phyloP scores from a whole-genome alignment of 371 early-diverging fungal genomes.

The Catenaria anguillulae region DNA sequence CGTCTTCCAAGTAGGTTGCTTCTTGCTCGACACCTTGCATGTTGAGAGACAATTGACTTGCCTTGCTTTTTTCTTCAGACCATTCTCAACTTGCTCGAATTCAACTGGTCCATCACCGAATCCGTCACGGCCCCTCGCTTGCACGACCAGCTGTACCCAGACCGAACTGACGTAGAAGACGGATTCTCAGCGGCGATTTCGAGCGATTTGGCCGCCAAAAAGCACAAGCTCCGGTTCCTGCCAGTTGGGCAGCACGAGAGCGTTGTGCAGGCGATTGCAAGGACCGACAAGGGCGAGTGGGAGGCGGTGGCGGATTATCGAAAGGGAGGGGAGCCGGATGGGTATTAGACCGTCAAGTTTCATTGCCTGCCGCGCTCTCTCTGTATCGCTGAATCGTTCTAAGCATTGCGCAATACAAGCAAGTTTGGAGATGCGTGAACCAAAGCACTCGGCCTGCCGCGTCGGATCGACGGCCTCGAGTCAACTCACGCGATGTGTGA shows the following conservation, averaged over 20 bases:
- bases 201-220: background rate
- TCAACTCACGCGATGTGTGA: too few species aligned
- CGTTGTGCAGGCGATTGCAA: background rate
- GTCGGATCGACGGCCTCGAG: too few species aligned
- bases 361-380: too few species aligned
- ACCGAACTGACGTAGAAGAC: constrained; percentile 19
- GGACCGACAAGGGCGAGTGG: background rate
- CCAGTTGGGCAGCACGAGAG: background rate
- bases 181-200: background rate
- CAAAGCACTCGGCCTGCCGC: too few species aligned
- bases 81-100: constrained; percentile 60
- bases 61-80: constrained; percentile 23
- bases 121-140: constrained; percentile 69
- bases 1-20: constrained; percentile 44
- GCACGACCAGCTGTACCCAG: constrained; percentile 87
- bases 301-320: constrained; percentile 6
- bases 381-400: too few species aligned
- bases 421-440: too few species aligned
- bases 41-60: too few species aligned
- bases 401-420: too few species aligned
- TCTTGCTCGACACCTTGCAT: background rate
- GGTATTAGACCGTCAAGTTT: background rate
- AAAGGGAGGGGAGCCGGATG: constrained; percentile 1
- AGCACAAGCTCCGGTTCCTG: background rate
- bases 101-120: constrained; percentile 41